Base-by-base conservation (phyloP, 371 early-diverging fungal species). In the Syncephalis fuscata region DNA sequence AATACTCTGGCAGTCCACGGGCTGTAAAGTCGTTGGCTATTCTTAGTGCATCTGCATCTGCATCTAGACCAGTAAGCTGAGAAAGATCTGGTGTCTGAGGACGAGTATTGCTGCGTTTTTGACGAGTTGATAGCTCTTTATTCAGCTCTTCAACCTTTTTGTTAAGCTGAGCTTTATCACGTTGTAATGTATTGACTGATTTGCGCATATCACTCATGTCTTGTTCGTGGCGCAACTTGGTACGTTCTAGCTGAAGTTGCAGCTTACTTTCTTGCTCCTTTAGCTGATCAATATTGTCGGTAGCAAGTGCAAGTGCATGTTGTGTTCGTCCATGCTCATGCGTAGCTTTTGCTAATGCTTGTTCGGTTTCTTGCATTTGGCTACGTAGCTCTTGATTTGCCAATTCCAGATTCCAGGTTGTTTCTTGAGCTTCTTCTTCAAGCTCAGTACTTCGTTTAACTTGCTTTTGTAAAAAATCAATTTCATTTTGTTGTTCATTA, bases 231-330 rank as follows among this genome's bases (percentile, higher is more conserved):
- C 70, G 65, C 39, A 63, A 55, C 39, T 80, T 80, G 46, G 70
- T 59, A 17, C 64, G 53, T 37, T 70, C 74, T 1, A 80, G 53
- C 3, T 74, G 66, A 1, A 58, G 53, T 3, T 62, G 61, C 4
- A 78, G 58, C 51, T 71, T 74, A 32, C 71, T 70, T 39, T 82
- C 77, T 52, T 70, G 63, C 48, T 73, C 77, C 24, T 75, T 72
- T 36, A 80, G 63, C 19, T 69, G 64, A 23, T 77, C 76, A 22
- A 73, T 61, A 48, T 78, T 77, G 47, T 76, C 60, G n/a, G 66
- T 64, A 3, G 78, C 61, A 0, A 57, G 52, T 22, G 64, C 52
- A 5, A 79, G 61, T 20, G 72, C 66, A 19, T 68, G 70, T 45
- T 66, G 64, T 25, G 76, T 58, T 50, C 65, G 73, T 46, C 67